These are phyloP conservation scores for Dianthus caryophyllus DNA, from an alignment of 148 eudicot genomes.

Conservation along the genomic window DNA sequence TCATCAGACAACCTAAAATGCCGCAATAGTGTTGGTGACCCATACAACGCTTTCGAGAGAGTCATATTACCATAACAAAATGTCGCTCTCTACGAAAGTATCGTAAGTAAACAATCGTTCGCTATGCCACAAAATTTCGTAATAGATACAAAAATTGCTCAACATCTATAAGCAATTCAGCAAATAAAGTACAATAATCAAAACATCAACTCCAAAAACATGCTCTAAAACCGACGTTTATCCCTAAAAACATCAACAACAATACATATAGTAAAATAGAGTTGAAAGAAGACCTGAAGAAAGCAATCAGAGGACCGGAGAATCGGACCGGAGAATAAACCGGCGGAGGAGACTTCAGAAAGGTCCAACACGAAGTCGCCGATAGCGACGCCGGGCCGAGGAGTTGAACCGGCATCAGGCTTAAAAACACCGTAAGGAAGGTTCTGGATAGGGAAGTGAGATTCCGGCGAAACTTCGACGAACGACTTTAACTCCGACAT, in stretches of 20 bases:
- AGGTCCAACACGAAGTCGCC: slow-evolving; percentile 85
- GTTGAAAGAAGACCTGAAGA: slow-evolving; percentile 47
- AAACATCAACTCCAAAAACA: no score
- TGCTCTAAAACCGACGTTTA: no score
- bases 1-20: neutral
- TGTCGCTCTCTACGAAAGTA: no score
- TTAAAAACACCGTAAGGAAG: slow-evolving; percentile 87
- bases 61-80: no score
- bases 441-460: slow-evolving; percentile 86
- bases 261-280: no score
- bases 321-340: slow-evolving; percentile 58
- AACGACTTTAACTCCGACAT: slow-evolving; percentile 59
- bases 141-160: no score
- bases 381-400: slow-evolving; percentile 84
- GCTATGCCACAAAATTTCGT: no score
- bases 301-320: slow-evolving; percentile 75
- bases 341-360: slow-evolving; percentile 50
- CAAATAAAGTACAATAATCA: no score
- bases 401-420: slow-evolving; percentile 40
- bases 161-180: no score
- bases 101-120: no score
- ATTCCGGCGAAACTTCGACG: slow-evolving; percentile 56
- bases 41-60: no score
- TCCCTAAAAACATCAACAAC: no score
- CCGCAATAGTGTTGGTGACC: neutral